A percentile compares a stretch with the other conserved stretches of the same genome.
Evolutionary conservation across 2,329 filamentous ascomycete genomes (phyloP).

Genomic region (Ophiostoma fasciatum): DNA sequence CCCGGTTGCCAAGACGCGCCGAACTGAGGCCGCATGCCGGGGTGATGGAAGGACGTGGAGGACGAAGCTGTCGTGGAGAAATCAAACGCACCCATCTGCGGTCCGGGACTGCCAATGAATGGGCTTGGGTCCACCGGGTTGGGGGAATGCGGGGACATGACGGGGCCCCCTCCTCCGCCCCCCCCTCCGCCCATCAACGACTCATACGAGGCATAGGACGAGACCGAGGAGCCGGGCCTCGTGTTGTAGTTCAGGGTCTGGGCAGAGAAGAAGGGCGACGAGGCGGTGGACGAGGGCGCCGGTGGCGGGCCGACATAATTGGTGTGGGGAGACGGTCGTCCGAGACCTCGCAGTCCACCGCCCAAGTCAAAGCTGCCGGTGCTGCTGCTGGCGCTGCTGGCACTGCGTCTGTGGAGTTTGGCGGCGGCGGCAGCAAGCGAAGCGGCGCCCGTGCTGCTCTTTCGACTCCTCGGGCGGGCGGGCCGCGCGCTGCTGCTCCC

Average conservation of each 20-base stretch:
- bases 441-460: constrained; percentile 6
- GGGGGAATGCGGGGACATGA: constrained; percentile 13
- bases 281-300: constrained; percentile 10
- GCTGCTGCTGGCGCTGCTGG: constrained; percentile 12
- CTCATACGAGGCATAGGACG: constrained; percentile 13
- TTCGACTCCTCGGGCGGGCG: constrained; percentile 13
- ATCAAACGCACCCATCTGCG: constrained; percentile 11
- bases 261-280: constrained; percentile 11
- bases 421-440: constrained; percentile 7
- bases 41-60: constrained; percentile 8
- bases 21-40: constrained; percentile 13
- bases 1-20: constrained; percentile 12
- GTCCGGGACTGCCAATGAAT: constrained; percentile 12
- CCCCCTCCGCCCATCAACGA: constrained; percentile 10
- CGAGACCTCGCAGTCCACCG: constrained; percentile 12
- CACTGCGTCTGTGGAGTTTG: constrained; percentile 11
- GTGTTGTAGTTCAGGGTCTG: constrained; percentile 7
- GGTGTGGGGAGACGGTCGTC: constrained; percentile 12
- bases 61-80: constrained; percentile 1
- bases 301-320: constrained; percentile 14
- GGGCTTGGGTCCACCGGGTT: constrained; percentile 9
- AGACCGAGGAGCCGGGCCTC: constrained; percentile 11
- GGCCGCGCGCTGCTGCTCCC: constrained; percentile 15
- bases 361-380: constrained; percentile 13
- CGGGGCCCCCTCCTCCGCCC: no score